These are phyloP conservation scores for Exophiala mesophila DNA, from an alignment of 2,329 filamentous ascomycete genomes.

Conservation along the genomic window DNA sequence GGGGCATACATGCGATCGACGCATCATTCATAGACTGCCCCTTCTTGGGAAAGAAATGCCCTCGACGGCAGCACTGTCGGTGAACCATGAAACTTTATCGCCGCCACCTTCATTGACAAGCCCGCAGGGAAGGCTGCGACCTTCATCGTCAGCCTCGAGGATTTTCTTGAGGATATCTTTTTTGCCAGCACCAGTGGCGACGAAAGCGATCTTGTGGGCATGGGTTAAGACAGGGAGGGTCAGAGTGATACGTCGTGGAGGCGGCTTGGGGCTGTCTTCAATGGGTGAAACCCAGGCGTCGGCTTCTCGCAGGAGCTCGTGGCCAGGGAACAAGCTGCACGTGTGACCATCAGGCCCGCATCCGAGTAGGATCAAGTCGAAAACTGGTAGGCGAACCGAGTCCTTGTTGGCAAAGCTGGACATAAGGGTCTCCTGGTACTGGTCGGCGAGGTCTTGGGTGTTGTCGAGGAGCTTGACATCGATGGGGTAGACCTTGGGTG, in stretches of 20 bases:
- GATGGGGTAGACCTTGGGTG: slow-evolving; percentile 74
- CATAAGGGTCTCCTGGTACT: slow-evolving; percentile 87
- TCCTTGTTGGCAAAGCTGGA: slow-evolving; percentile 83
- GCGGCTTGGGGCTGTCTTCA: slow-evolving; percentile 91
- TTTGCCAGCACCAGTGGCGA: slow-evolving; percentile 85
- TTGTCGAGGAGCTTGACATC: slow-evolving; percentile 64
- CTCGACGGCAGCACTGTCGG: slow-evolving; percentile 78
- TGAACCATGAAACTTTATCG: slow-evolving; percentile 92
- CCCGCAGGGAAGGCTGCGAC: slow-evolving; percentile 70
- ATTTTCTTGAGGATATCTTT: slow-evolving; percentile 89
- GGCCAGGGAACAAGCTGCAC: slow-evolving; percentile 90
- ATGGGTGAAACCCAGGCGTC: slow-evolving; percentile 91
- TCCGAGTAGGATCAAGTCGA: slow-evolving; percentile 88
- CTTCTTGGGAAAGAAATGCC: slow-evolving; percentile 77
- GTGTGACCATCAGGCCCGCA: slow-evolving; percentile 96
- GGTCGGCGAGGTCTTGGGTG: slow-evolving; percentile 84
- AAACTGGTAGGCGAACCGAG: slow-evolving; percentile 89
- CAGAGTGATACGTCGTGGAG: slow-evolving; percentile 82
- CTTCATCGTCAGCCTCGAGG: slow-evolving; percentile 68
- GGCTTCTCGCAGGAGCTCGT: slow-evolving; percentile 77
- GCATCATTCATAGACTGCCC: slow-evolving; percentile 51
- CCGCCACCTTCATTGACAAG: slow-evolving; percentile 80
- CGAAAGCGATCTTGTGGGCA: slow-evolving; percentile 79
- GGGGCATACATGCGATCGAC: too few species aligned
- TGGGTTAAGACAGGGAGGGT: slow-evolving; percentile 87